A percentile compares a stretch with the other conserved stretches of the same genome.
These are phyloP conservation scores for Solanum sitiens DNA, from an alignment of 257 asterid genomes.

Conservation along the genomic window DNA sequence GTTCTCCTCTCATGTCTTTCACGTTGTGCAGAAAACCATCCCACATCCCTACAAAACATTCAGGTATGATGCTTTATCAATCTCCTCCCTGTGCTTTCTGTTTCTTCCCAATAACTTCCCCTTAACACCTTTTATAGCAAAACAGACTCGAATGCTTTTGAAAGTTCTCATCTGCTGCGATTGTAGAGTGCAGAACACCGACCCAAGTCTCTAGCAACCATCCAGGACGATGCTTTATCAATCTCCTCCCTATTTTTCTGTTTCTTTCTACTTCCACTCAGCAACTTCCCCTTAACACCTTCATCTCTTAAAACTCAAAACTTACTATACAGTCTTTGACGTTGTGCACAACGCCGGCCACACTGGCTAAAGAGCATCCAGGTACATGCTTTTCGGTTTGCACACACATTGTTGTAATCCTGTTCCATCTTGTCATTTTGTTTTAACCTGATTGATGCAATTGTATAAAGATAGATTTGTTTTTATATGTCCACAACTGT, in stretches of 20 bases:
- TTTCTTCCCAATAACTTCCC: not conserved
- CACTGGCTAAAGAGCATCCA: not conserved
- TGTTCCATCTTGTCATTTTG: no score
- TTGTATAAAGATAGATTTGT: no score
- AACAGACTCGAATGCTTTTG: not conserved
- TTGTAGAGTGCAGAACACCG: not conserved
- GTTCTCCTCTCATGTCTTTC: not conserved
- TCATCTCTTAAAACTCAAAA: not conserved
- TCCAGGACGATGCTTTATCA: not conserved
- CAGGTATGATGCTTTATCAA: not conserved
- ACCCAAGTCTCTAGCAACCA: not conserved
- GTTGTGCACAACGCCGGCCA: not conserved
- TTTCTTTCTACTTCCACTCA: not conserved
- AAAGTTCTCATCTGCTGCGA: not conserved
- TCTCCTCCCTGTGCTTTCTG: not conserved
- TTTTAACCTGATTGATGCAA: not conserved
- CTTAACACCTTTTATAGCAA: not conserved
- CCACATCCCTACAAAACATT: not conserved
- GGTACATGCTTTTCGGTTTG: not conserved
- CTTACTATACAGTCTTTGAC: not conserved
- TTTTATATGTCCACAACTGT: not conserved
- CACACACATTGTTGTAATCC: not conserved
- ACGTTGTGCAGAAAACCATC: not conserved
- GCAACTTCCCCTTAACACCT: not conserved
- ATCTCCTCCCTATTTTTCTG: not conserved